Evolutionary conservation across 2,329 filamentous ascomycete species (phyloP), one percentile per base, ranked within the genome.

Genomic region (Aureobasidium subglaciale): DNA sequence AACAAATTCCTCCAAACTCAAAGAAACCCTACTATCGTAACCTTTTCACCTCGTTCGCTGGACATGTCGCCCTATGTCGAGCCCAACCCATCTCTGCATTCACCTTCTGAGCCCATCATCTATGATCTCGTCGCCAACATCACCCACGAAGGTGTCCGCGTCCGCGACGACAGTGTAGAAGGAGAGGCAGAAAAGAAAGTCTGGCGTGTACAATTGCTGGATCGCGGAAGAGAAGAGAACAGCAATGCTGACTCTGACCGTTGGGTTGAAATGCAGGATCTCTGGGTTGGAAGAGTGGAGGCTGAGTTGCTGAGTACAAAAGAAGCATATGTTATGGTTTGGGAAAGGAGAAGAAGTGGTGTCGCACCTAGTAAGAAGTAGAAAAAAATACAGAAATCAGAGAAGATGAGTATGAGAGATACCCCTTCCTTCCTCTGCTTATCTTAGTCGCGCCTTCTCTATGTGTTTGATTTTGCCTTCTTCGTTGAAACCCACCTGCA

Each of bases 91-190:
- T 72, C 78, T 5, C 68, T 86, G 34, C 83, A 86, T 69, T 80
- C 85, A 0, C 82, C 82, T 0, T 83, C 86, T 2, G 90, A 95
- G 68, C 90, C 92, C 1, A 88, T 97, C 62, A 85, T 87, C 77
- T 99, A 99, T 71, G 93, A 99, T 69, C 82, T 99, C 15, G 90
- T 96, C 5, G 91, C 92, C 55, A 99, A 99, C 71, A 87, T 99
- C 60, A 95, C 85, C 59, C 92, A 87, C 75, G 92, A 87, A 77
- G 91, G 83, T 40, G 86, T 92, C 48, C 81, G 87, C 57, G 83
- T 83, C 29, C 79, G 83, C 61, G 88, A 92, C 61, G 89, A 92
- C 61, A 84, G 82, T 52, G 91, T 95, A 1, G 90, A 95, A 53
- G 91, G 92, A 43, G 91, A 90, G 63, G 88, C 85, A 41, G 91